A percentile compares a stretch with the other conserved stretches of the same genome.
These are phyloP conservation scores for Alternaria sp. DNA, from an alignment of 2,329 filamentous ascomycete species.

Conservation along the genomic window DNA sequence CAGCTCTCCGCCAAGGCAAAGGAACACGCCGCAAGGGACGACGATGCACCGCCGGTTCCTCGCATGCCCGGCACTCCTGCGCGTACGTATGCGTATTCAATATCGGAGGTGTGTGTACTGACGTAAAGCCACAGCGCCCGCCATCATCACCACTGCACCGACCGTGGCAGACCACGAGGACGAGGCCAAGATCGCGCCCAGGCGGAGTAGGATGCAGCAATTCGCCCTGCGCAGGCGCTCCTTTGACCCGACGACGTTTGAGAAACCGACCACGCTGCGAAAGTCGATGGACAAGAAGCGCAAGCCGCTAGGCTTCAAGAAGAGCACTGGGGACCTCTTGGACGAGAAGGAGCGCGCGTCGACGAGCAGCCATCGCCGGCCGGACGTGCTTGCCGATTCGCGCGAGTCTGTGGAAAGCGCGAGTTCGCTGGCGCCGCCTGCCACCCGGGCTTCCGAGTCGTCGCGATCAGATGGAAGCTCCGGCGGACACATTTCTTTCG, in stretches of 20 bases:
- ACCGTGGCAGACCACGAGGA: constrained; percentile 59
- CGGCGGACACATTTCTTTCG: constrained; percentile 53
- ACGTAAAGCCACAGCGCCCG: constrained; percentile 53
- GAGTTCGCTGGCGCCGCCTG: constrained; percentile 68
- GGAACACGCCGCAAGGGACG: constrained; percentile 61
- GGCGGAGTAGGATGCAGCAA: constrained; percentile 44
- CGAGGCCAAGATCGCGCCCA: constrained; percentile 23
- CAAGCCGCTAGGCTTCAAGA: constrained; percentile 36
- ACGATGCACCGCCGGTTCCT: constrained; percentile 37
- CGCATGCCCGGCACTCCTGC: constrained; percentile 40
- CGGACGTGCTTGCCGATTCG: constrained; percentile 62
- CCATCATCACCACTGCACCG: constrained; percentile 91
- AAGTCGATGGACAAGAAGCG: constrained; percentile 48
- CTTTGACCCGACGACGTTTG: constrained; percentile 43
- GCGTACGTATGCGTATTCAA: constrained; percentile 18
- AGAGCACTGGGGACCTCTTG: constrained; percentile 35
- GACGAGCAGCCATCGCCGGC: constrained; percentile 63
- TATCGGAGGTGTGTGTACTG: constrained; percentile 24
- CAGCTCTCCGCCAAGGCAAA: constrained; percentile 80
- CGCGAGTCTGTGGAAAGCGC: constrained; percentile 67
- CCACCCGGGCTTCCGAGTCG: constrained; percentile 78
- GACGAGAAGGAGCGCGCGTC: constrained; percentile 58
- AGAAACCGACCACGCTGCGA: constrained; percentile 38
- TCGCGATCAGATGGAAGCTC: constrained; percentile 88
- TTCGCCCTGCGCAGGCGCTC: constrained; percentile 45